These are phyloP conservation scores for Mycena haematopus DNA, from an alignment of 768 basidiomycete genomes.

Conservation along the genomic window DNA sequence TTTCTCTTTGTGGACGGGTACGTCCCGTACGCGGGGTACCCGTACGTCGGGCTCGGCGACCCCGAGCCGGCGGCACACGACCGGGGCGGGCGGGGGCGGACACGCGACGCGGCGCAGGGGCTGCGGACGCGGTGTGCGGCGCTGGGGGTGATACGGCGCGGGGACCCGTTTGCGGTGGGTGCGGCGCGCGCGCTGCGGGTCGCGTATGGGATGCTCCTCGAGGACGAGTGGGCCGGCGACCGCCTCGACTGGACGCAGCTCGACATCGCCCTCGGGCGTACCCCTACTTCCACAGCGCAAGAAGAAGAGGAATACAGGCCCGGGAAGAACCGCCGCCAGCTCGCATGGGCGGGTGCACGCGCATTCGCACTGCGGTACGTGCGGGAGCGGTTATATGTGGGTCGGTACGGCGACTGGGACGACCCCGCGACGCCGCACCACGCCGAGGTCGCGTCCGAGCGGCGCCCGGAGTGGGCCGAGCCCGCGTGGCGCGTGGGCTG, in stretches of 20 bases:
- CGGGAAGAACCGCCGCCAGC: constrained; percentile 19
- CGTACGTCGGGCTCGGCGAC: neutral
- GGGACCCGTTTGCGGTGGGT: neutral
- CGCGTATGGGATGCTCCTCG: constrained; percentile 18
- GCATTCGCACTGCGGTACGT: constrained; percentile 15
- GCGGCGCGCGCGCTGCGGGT: neutral
- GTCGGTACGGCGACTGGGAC: constrained; percentile 1
- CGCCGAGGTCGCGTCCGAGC: neutral
- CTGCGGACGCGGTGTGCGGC: neutral
- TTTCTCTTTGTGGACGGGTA: neutral
- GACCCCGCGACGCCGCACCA: too few species aligned
- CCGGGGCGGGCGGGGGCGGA: too few species aligned
- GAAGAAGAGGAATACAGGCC: too few species aligned
- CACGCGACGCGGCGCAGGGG: neutral
- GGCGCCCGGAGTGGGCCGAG: neutral
- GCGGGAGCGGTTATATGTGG: constrained; percentile 1
- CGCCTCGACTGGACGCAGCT: neutral
- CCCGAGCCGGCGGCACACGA: too few species aligned
- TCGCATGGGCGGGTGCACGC: constrained; percentile 21
- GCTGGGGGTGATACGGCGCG: neutral
- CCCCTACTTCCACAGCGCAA: too few species aligned
- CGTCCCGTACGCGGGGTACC: neutral
- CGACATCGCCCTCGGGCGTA: too few species aligned
- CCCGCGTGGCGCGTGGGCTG: constrained; percentile 22
- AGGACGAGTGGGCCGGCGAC: constrained; percentile 1